Conservation (phyloP, 148 eudicot species). For the Chenopodium formosanum region DNA sequence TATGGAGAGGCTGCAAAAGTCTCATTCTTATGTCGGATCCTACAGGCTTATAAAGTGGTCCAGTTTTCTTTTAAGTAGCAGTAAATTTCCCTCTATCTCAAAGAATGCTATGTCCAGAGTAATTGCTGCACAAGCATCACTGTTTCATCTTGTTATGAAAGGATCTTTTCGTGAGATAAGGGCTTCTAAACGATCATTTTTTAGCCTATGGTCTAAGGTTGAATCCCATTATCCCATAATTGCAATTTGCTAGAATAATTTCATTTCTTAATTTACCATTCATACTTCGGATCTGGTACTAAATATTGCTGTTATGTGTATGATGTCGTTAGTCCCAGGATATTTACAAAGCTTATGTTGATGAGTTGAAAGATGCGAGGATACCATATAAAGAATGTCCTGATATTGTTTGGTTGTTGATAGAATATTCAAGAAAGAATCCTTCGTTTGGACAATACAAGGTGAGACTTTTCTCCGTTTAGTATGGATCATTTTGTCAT, state of each 20-base stretch:
- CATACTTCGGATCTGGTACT: not conserved
- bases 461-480: slow-evolving; percentile 34
- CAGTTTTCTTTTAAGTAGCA: slow-evolving; percentile 56
- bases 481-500: not conserved
- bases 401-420: slow-evolving; percentile 58
- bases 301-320: not conserved
- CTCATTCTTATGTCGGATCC: slow-evolving; percentile 64
- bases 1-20: slow-evolving; percentile 82
- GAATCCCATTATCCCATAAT: not conserved
- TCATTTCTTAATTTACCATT: too few species aligned
- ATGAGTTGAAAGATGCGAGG: slow-evolving; percentile 62
- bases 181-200: slow-evolving; percentile 62
- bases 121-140: slow-evolving; percentile 61
- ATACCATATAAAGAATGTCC: slow-evolving; percentile 74
- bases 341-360: slow-evolving; percentile 54
- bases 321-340: slow-evolving; percentile 51
- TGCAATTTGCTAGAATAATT: not conserved
- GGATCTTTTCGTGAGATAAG: slow-evolving; percentile 71
- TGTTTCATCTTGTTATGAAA: slow-evolving; percentile 61
- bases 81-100: slow-evolving; percentile 75
- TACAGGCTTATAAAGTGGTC: slow-evolving; percentile 92
- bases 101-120: slow-evolving; percentile 81
- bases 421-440: slow-evolving; percentile 59
- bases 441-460: slow-evolving; percentile 60
- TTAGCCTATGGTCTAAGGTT: slow-evolving; percentile 71